Percentiles rank a stretch among this genome's conserved stretches.
Evolutionary conservation across 805 yeast genomes (phyloP).

Genomic region (Isabelozyma pseudorhagii): DNA sequence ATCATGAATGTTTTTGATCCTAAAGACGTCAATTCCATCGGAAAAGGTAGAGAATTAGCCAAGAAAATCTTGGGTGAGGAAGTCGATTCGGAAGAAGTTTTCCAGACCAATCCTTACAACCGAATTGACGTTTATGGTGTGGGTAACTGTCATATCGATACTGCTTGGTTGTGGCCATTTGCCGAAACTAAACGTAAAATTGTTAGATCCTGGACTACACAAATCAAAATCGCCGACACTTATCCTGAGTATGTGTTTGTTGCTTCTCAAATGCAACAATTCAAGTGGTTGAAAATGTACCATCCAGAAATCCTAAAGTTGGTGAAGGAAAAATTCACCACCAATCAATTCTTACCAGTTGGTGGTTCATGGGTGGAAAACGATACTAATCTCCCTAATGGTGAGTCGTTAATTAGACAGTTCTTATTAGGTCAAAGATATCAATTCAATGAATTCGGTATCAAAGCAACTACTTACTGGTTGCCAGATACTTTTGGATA

Average conservation of each 20-base stretch:
- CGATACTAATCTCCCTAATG: slow-evolving; percentile 93
- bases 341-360: slow-evolving; percentile 79
- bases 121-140: slow-evolving; percentile 69
- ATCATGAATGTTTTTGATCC: slow-evolving; percentile 86
- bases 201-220: slow-evolving; percentile 94
- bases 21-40: slow-evolving; percentile 53
- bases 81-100: slow-evolving; percentile 65
- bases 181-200: slow-evolving; percentile 92
- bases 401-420: slow-evolving; percentile 87
- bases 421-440: slow-evolving; percentile 87
- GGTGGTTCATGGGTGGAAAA: slow-evolving; percentile 99
- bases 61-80: slow-evolving; percentile 59
- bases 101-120: slow-evolving; percentile 34
- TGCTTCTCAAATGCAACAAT: slow-evolving; percentile 96
- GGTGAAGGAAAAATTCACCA: slow-evolving; percentile 61
- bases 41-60: slow-evolving; percentile 66
- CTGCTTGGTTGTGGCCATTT: slow-evolving; percentile 99
- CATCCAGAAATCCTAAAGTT: slow-evolving; percentile 76
- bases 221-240: slow-evolving; percentile 74
- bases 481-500: slow-evolving; percentile 97
- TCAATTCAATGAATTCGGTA: slow-evolving; percentile 75
- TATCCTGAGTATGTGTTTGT: slow-evolving; percentile 94
- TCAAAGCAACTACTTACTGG: slow-evolving; percentile 79
- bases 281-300: slow-evolving; percentile 83
- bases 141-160: slow-evolving; percentile 96